Evolutionary conservation across 768 basidiomycete species (phyloP), one percentile per base, ranked within the genome.

Genomic region (Holtermanniella nyarrowii): DNA sequence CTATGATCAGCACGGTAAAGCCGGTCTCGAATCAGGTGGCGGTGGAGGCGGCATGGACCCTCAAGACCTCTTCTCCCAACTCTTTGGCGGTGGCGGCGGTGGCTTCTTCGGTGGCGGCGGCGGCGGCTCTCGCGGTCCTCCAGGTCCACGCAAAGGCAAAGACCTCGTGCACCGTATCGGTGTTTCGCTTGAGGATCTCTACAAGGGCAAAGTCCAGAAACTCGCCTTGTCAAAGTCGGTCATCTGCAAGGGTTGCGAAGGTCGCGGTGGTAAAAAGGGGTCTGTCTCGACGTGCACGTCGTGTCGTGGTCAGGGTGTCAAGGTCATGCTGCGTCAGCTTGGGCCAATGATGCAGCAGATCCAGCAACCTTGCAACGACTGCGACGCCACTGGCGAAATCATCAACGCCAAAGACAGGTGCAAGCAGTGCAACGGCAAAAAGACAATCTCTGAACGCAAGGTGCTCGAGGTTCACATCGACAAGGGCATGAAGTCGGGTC

Each of bases 311-410:
- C 87, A 88, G 58, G 95, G 95, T 63, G 75, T 91, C 76, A 86
- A 83, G 70, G 73, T 96, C 66, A 88, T 85, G 47, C 75, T 97
- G 55, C 86, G 95, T 55, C 95, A 97, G 72, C 86, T 99, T 82
- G 95, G 95, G 23, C 95, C 95, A 3, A 99, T 99, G 95, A 88
- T 99, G 62, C 95, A 99, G 74, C 93, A 99, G 74, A 87, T 97
- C 61, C 95, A 97, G 71, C 86, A 88, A 49, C 78, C 82, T 42
- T 99, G 95, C 76, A 82, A 84, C 68, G 95, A 96, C 14, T 99
- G 95, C 72, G 80, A 77, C 46, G 95, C 88, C 14, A 80, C 82
- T n/a, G 95, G 95, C 59, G 93, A 99, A 73, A 77, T 90, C 62
- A 95, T 99, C 77, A 90, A 88, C 71, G 68, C 75, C 51, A 96